Percentiles rank a stretch among this genome's conserved stretches.
Evolutionary conservation across 257 asterid species (phyloP).

Genomic region (Osmanthus fragrans): DNA sequence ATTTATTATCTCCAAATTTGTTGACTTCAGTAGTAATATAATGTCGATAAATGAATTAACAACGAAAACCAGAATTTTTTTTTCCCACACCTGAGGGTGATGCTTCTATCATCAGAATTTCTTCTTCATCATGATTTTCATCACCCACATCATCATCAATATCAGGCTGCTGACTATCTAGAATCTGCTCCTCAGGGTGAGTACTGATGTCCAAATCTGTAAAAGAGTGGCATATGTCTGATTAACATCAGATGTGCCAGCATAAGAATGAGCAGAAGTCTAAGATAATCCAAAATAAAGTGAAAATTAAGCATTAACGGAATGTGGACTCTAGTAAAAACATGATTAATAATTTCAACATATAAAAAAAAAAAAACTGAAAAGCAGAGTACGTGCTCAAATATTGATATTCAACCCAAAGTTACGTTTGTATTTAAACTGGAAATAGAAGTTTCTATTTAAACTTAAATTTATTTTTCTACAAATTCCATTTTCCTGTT

Average conservation of each 20-base stretch:
- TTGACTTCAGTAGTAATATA: neutral
- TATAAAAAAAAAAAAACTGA: neutral
- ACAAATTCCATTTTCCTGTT: neutral
- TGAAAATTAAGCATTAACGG: neutral
- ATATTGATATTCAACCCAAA: neutral
- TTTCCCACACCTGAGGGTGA: constrained; percentile 60
- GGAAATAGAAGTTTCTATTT: neutral
- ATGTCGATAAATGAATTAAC: neutral
- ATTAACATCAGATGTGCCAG: constrained; percentile 61
- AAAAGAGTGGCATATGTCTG: constrained; percentile 91
- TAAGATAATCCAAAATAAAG: constrained; percentile 14
- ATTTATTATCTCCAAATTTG: neutral
- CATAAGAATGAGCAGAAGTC: constrained; percentile 39
- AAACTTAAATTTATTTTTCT: neutral
- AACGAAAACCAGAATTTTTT: neutral
- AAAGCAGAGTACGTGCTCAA: neutral
- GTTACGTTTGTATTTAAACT: neutral
- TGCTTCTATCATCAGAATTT: constrained; percentile 67
- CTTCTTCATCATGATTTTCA: constrained; percentile 74
- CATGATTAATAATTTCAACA: neutral
- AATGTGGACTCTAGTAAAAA: neutral
- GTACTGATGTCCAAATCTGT: constrained; percentile 89
- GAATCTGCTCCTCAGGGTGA: constrained; percentile 78
- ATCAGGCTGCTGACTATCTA: constrained; percentile 61
- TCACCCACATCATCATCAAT: constrained; percentile 61